Percentiles rank a stretch among this genome's conserved stretches.
phyloP scores from a whole-genome alignment of 1,139 yeast genomes.

The Yamadazyma taylorii region DNA sequence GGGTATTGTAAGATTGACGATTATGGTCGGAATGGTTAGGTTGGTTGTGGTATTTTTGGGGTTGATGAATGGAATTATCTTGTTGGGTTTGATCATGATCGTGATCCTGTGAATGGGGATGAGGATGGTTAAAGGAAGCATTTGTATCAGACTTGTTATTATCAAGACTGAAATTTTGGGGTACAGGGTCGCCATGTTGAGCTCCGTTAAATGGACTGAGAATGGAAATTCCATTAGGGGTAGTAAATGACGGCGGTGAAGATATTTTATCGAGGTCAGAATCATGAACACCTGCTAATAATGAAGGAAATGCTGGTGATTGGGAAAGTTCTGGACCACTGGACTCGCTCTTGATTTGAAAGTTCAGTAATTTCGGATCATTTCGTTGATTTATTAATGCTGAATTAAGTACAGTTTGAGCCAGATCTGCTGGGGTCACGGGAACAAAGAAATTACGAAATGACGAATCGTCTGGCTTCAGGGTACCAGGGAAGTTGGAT shows the following conservation, averaged over 20 bases:
- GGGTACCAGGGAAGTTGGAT: no score
- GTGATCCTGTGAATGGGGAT: neutral
- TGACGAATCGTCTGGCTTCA: no score
- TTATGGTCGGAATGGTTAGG: no score
- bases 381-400: neutral
- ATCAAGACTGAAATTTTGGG: neutral
- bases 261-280: neutral
- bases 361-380: neutral
- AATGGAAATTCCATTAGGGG: constrained; percentile 17
- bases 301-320: neutral
- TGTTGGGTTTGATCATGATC: neutral
- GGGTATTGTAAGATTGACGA: no score
- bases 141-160: no score
- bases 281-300: neutral
- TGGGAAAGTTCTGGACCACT: constrained; percentile 1
- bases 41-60: no score
- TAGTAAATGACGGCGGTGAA: constrained; percentile 15
- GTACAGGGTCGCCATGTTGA: neutral
- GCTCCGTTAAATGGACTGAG: constrained; percentile 6
- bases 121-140: no score
- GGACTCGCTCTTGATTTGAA: neutral
- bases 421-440: constrained; percentile 5
- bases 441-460: no score
- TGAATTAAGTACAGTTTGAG: neutral
- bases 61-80: no score